phyloP scores from a whole-genome alignment of 441 rosid genomes.

The Erodium texanum region DNA sequence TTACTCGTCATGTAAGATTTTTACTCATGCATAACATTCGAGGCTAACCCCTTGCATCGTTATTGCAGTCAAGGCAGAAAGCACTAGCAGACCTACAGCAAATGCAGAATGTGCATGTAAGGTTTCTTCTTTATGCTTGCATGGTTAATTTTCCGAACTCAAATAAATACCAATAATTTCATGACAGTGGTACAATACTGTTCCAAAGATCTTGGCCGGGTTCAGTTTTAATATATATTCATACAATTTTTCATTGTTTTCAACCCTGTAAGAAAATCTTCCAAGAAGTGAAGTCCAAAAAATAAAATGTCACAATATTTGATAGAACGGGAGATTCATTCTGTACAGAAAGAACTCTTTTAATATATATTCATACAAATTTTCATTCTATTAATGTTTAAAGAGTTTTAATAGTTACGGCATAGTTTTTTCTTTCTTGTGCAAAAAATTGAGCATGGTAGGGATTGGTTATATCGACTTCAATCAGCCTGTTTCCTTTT shows the following conservation, averaged over 20 bases:
- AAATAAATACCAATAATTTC: too few relatives aligned
- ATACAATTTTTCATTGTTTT: neutral
- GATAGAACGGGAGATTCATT: neutral
- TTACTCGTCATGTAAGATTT: neutral
- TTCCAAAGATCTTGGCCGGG: neutral
- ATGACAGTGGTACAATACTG: too few relatives aligned
- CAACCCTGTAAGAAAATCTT: neutral
- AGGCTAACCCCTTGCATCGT: conserved; percentile 5
- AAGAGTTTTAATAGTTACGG: neutral
- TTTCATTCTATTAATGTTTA: neutral
- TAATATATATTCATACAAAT: neutral
- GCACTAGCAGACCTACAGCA: conserved; percentile 56
- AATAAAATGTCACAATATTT: neutral
- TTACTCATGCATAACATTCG: neutral
- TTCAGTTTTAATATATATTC: too few relatives aligned
- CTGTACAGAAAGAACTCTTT: neutral
- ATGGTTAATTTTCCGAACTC: conserved; percentile 7
- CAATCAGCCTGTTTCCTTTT: neutral
- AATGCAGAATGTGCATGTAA: conserved; percentile 68
- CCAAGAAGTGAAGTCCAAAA: neutral
- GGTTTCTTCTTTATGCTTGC: conserved; percentile 22
- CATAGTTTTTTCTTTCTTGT: too few relatives aligned
- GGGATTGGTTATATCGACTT: neutral
- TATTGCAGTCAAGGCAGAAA: conserved; percentile 73
- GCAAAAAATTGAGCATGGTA: neutral